phyloP scores from a whole-genome alignment of 169 alveolate species.

The Cryptosporidium canis region DNA sequence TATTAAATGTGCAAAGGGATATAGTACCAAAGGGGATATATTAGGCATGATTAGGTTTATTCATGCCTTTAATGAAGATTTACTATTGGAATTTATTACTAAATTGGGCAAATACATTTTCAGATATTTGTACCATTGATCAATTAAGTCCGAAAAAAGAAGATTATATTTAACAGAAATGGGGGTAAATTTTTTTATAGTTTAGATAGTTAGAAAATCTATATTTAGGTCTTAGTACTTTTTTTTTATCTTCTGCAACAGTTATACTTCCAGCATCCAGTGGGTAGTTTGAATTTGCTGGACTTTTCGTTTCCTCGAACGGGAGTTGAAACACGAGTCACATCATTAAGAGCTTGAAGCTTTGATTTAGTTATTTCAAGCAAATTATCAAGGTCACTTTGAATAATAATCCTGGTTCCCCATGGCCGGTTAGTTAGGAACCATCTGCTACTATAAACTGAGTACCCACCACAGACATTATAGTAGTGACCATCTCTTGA shows the following conservation, averaged over 20 bases:
- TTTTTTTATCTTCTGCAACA: background rate
- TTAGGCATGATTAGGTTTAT: no score
- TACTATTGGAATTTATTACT: no score
- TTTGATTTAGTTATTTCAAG: constrained; percentile 8
- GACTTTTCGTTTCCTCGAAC: background rate
- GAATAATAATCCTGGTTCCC: constrained; percentile 20
- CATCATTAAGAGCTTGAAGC: constrained; percentile 16
- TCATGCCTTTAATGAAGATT: no score
- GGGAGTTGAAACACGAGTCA: background rate
- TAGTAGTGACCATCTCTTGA: constrained; percentile 34
- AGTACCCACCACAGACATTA: constrained; percentile 53
- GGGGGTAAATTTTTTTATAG: no score
- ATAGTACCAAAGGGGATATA: no score
- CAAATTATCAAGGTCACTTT: background rate
- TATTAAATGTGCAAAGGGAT: no score
- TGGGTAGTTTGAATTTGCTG: background rate
- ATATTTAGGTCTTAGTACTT: no score
- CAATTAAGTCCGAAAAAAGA: no score
- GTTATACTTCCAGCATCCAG: background rate
- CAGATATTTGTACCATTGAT: no score
- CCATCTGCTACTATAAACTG: constrained; percentile 40
- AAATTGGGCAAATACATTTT: no score
- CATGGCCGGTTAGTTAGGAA: constrained; percentile 35
- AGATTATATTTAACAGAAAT: no score
- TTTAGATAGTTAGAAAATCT: no score